Evolutionary conservation across 2,329 filamentous ascomycete genomes (phyloP), one percentile per base, ranked within the genome.

Genomic region (Ophiostoma populinum): DNA sequence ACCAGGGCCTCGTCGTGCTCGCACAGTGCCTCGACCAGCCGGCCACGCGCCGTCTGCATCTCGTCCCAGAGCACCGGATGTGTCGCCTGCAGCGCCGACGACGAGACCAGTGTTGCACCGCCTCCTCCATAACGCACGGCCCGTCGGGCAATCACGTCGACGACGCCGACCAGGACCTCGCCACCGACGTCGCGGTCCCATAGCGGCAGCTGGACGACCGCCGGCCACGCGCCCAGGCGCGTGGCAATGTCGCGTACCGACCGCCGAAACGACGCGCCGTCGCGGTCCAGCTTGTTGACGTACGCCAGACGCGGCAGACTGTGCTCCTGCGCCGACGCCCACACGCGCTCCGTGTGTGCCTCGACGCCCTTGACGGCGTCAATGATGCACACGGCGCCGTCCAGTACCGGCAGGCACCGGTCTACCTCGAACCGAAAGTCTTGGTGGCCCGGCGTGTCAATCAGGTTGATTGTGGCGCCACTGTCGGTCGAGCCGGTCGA

Each of bases 341-440:
- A 98, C 3, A 98, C 90, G 47, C 92, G 78, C 52, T 98, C 90
- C 0, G 90, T 95, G 52, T 95, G 90, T 2, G 90, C 87, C 55
- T 98, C 90, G 16, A 98, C 90, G 15, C 53, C 54, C 42, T 55
- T 55, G 50, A 57, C 51, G 6, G 49, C 42, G 44, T 56, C 49
- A 32, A 57, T 49, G 35, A 55, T 51, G 41, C 51, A 52, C 15
- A 57, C 48, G 29, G 54, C 53, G 18, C 52, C 49, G 35, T 46
- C 51, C 35, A 52, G 50, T 36, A 47, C 50, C 6, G 54, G 54
- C 42, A 95, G 62, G 21, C 87, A 95, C 10, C 90, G 74, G 44
- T 94, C 69, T 3, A 95, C 90, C 53, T 98, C 90, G 49, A 95
- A 95, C 1, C 87, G 85, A 48, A 98, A 98, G 53, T 98, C 90